Evolutionary conservation across 2,329 filamentous ascomycete species (phyloP), one percentile per base, ranked within the genome.

Genomic region (Aspergillus sp.): DNA sequence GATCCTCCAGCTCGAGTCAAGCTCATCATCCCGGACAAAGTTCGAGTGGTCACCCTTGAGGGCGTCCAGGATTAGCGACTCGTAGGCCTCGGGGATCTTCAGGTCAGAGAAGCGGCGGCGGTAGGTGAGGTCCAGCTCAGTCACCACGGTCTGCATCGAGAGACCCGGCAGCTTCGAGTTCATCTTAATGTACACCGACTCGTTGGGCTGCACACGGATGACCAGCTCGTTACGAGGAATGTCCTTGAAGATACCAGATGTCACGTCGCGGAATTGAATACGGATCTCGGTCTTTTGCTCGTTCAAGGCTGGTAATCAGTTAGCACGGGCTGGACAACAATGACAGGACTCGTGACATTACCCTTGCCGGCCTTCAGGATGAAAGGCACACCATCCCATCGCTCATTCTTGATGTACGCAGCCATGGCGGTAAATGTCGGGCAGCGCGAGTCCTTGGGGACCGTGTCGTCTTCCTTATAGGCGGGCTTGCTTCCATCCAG

Each of bases 141-240:
- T 98, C 59, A 96, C 88, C 35, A 97, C 93, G 8, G 93, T 98
- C 78, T 98, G 93, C 90, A 97, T 98, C 77, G 89, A 97, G 62
- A 98, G 78, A 61, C 93, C 93, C 19, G 93, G 94, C 49, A 98
- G 79, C 79, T 98, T 98, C 29, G 91, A 97, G 84, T 98, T 98
- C 93, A 98, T 98, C 83, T 98, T 98, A 72, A 97, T 94, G 76
- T 98, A 98, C 57, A 98, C 90, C 67, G 88, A 94, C 79, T 98
- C 93, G 75, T 98, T 98, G 61, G 93, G 93, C 77, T 98, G 93
- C 56, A 98, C 94, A 58, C 93, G 90, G 76, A 98, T 96, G 62
- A 98, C 93, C 56, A 98, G 85, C 75, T 98, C 93, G 76, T 98
- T 98, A 58, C 94, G 86, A 50, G 93, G 94, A 65, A 98, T 98